Base-by-base conservation (phyloP, 1,284 basidiomycete genomes). In the Pascua sp. region DNA sequence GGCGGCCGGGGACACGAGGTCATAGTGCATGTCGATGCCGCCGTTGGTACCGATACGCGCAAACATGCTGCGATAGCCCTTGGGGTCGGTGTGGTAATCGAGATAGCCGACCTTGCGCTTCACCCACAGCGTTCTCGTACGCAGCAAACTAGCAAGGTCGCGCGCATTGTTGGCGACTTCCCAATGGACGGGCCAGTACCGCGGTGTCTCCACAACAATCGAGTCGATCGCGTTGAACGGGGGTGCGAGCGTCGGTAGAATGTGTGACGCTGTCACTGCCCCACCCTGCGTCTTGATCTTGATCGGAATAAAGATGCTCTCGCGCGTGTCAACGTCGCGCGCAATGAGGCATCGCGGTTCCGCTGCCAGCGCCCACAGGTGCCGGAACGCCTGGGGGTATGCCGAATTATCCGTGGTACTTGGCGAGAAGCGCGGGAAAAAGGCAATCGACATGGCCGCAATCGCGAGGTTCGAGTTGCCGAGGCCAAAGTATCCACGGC, bases 301-400 rank as follows among this genome's bases (percentile, higher is more conserved):
- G 70, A 96, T 83, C 0, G 93, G 94, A 0, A 97, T 82, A 73
- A 92, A 94, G 13, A 94, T 89, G 0, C 91, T 85, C 70, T 95
- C 90, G 13, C 84, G 83, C 2, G 89, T 91, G 66, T 95, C 92
- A 39, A 95, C 89, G 67, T 97, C 93, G 41, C 90, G 84, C 0
- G 91, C 90, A 41, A 94, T 84, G 11, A 98, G 81, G 71, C 94
- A 94, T 47, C 96, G 81, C 4, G 96, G 94, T 68, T 98, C 94
- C 13, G 90, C 87, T 1, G 96, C 96, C 41, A 98, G 80, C 2
- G 90, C 90, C 96, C 96, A 98, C 36, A 99, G 78, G 75, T 98
- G 95, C 5, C 96, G 85, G 61, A 94, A 85, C 0, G 93, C 91
- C 73, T 98, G 96, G 5, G 97, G 82, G 69, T 92, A 95, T 42